Evolutionary conservation across 257 asterid species (phyloP).

Genomic region (Rehmannia glutinosa): DNA sequence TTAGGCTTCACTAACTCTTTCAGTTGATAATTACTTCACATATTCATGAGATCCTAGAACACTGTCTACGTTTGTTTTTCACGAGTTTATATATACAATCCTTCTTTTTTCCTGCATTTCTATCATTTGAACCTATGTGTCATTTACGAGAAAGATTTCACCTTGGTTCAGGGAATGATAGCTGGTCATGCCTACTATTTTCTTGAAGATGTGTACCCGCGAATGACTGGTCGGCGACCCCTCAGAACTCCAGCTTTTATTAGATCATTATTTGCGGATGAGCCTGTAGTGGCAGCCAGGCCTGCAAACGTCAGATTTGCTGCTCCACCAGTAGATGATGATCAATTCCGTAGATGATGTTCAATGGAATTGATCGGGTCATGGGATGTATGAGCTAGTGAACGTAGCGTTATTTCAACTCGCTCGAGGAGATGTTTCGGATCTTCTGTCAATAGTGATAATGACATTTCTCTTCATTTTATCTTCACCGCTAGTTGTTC

Average conservation of each 20-base stretch:
- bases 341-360: no score
- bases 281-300: slow-evolving; percentile 80
- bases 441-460: slow-evolving; percentile 13
- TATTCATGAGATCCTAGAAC: no score
- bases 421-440: slow-evolving; percentile 11
- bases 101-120: background rate
- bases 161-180: slow-evolving; percentile 76
- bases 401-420: background rate
- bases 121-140: background rate
- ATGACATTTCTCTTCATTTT: background rate
- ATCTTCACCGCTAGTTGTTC: slow-evolving; percentile 14
- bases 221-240: slow-evolving; percentile 93
- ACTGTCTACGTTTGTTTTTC: background rate
- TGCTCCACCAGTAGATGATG: slow-evolving; percentile 75
- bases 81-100: background rate
- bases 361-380: slow-evolving; percentile 31
- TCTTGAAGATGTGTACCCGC: slow-evolving; percentile 85
- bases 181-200: slow-evolving; percentile 98
- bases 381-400: background rate
- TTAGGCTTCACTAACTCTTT: background rate
- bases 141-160: background rate
- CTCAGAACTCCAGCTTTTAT: slow-evolving; percentile 76
- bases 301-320: slow-evolving; percentile 85
- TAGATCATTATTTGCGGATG: slow-evolving; percentile 77
- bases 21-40: background rate